Evolutionary conservation across 2,329 filamentous ascomycete species (phyloP), one percentile per base, ranked within the genome.

Genomic region (Diaporthe sp.): DNA sequence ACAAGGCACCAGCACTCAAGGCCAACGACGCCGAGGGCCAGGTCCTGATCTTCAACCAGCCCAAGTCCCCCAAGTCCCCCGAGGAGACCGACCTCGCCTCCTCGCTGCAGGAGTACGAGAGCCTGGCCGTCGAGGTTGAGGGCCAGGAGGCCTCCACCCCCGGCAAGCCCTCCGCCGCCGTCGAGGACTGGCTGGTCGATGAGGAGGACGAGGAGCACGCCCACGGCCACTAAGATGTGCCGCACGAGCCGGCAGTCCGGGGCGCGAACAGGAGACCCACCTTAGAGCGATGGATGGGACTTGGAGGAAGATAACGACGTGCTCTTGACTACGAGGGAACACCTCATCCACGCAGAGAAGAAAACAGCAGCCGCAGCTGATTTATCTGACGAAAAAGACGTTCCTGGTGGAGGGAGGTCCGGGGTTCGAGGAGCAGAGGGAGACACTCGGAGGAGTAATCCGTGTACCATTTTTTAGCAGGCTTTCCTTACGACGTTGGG

Each of bases 41-140:
- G 81, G 97, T 98, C 81, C 94, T 97, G 85, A 94, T 92, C 84
- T 99, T 98, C 89, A 83, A 84, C 82, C 84, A 93, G 78, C 97
- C 97, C 81, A 92, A 94, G 85, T 86, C 95, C 74, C 96, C 97
- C 82, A 86, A 90, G 83, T 97, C 95, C 47, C 97, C 97, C 83
- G 97, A 98, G 87, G 96, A 98, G 90, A 87, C 93, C 86, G 94
- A 98, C 86, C 94, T 99, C 77, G 95, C 96, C 83, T 93, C 91
- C 85, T 96, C 94, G 85, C 88, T 99, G 84, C 93, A 97, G 88
- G 93, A 95, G 84, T 99, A 99, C 91, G 96, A 98, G 91, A 91
- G 87, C 84, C 95, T 97, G 90, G 91, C 93, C 80, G 96, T 98
- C 79, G 97, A 99, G 87, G 93, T 98, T 78, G 96, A 98, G 89